phyloP scores from a whole-genome alignment of 139 green algal species.

The Tetradesmus lagerheimii region DNA sequence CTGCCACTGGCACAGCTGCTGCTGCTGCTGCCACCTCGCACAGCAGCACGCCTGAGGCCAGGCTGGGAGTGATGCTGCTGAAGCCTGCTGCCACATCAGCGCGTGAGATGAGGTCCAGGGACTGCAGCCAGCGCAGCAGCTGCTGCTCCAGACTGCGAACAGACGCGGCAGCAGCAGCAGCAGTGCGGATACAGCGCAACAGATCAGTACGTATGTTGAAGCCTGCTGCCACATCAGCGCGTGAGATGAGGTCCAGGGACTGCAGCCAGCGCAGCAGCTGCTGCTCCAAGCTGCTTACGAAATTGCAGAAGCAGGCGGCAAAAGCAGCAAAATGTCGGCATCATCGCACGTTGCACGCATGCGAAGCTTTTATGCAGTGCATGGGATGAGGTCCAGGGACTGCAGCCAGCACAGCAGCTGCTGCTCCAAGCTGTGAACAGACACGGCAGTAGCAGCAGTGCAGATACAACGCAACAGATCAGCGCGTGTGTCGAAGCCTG shows the following conservation, averaged over 20 bases:
- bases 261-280: no score
- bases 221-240: slow-evolving; percentile 12
- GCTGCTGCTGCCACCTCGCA: slow-evolving; percentile 33
- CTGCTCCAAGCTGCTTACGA: slow-evolving; percentile 24
- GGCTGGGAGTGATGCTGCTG: neutral
- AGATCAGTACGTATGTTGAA: no score
- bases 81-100: slow-evolving; percentile 24
- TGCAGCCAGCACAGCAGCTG: slow-evolving; percentile 26
- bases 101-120: slow-evolving; percentile 9
- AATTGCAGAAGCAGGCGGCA: no score
- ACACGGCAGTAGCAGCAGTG: neutral
- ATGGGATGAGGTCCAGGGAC: slow-evolving; percentile 15
- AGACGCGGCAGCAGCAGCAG: neutral
- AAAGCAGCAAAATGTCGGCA: no score
- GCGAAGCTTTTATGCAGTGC: no score
- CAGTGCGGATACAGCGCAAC: neutral
- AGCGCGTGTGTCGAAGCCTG: no score
- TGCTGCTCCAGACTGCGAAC: slow-evolving; percentile 17
- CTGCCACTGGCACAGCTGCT: neutral
- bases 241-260: slow-evolving; percentile 20
- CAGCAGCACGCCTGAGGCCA: slow-evolving; percentile 33
- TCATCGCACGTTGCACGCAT: no score
- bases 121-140: slow-evolving; percentile 29
- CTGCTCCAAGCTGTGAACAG: slow-evolving; percentile 3
- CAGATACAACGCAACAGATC: no score